phyloP scores from a whole-genome alignment of 2,329 filamentous ascomycete genomes.

The Leptographium wingfieldii region DNA sequence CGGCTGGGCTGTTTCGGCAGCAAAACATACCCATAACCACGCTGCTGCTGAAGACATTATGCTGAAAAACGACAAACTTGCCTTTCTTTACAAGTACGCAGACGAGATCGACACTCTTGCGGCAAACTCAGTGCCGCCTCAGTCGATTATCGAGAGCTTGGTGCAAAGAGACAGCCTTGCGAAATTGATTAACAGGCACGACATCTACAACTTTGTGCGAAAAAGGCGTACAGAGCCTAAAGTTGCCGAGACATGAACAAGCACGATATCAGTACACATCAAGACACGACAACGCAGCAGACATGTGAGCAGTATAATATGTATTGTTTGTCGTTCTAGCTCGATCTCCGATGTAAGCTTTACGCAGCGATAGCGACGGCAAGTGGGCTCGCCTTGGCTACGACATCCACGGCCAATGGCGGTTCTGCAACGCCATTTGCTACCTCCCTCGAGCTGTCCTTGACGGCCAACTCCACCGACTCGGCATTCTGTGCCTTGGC shows the following conservation, averaged over 20 bases:
- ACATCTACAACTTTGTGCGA: neutral
- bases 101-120: neutral
- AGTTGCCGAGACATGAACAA: neutral
- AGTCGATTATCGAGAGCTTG: neutral
- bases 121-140: neutral
- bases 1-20: neutral
- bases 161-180: neutral
- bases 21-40: neutral
- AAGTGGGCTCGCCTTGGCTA: neutral
- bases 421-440: neutral
- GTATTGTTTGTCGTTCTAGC: no score
- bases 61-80: neutral
- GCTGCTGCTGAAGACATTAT: neutral
- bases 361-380: neutral
- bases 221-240: neutral
- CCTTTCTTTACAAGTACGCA: neutral
- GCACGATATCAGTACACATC: no score
- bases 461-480: neutral
- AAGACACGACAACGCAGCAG: no score
- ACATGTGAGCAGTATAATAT: no score
- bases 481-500: neutral
- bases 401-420: neutral
- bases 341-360: no score
- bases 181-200: neutral
- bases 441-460: no score